A percentile compares a stretch with the other conserved stretches of the same genome.
These are phyloP conservation scores for Neofusicoccum parvum DNA, from an alignment of 2,329 filamentous ascomycete species.

Conservation along the genomic window DNA sequence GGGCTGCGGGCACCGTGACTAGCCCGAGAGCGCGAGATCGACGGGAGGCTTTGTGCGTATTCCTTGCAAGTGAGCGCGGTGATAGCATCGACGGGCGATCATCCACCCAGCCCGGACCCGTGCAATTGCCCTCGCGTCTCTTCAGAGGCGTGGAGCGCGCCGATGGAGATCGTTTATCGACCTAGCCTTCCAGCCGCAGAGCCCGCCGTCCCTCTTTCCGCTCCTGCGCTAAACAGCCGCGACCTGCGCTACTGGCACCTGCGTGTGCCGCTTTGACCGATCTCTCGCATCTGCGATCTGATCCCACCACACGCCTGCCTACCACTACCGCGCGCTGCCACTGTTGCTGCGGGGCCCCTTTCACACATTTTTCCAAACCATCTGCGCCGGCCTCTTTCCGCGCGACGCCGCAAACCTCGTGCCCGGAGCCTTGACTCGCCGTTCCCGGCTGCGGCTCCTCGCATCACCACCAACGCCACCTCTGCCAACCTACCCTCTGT, in stretches of 20 bases:
- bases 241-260: conserved; percentile 10
- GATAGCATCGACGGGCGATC: conserved; percentile 3
- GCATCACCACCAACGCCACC: conserved; percentile 8
- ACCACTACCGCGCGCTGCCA: not conserved
- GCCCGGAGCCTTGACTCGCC: conserved; percentile 11
- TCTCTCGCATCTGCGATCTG: not conserved
- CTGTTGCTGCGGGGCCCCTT: not conserved
- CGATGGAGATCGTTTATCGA: not conserved
- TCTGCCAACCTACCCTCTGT: not conserved
- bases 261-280: not conserved
- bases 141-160: conserved; percentile 6
- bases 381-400: not conserved
- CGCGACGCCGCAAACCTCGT: conserved; percentile 3
- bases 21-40: conserved; percentile 4
- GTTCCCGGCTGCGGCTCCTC: conserved; percentile 17
- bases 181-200: not conserved
- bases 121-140: conserved; percentile 2
- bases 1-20: not conserved
- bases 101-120: not conserved
- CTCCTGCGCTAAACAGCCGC: conserved; percentile 9
- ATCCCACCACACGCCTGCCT: not conserved
- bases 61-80: conserved; percentile 4
- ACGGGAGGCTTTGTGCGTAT: not conserved
- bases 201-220: not conserved
- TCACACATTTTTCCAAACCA: not conserved